phyloP scores from a whole-genome alignment of 176 grass and related monocot species.

The Avena sativa region DNA sequence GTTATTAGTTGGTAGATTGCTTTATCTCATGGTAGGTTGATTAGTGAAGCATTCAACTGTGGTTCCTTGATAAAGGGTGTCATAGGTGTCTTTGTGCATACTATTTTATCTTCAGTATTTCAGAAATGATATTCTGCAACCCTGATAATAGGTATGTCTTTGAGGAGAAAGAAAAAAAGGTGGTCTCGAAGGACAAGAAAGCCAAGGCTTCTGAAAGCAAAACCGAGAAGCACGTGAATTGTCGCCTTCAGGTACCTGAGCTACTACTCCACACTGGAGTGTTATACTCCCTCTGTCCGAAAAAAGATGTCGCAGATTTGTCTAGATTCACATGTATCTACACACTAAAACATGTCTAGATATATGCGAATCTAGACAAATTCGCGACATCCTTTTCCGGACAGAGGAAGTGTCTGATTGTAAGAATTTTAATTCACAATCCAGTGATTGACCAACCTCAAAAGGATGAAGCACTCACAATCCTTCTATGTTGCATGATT shows the following conservation, averaged over 20 bases:
- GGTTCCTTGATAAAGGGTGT: neutral
- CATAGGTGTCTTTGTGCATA: neutral
- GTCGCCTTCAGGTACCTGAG: slow-evolving; percentile 80
- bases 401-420: neutral
- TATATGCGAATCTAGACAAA: no score
- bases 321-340: no score
- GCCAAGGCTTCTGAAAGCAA: slow-evolving; percentile 63
- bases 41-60: slow-evolving; percentile 1
- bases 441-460: neutral
- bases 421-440: neutral
- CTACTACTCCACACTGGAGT: neutral
- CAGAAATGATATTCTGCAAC: neutral
- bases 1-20: slow-evolving; percentile 1
- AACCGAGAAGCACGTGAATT: slow-evolving; percentile 73
- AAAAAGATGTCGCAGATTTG: no score
- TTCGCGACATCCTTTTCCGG: no score
- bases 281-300: neutral
- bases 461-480: slow-evolving; percentile 6
- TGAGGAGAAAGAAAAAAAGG: slow-evolving; percentile 81
- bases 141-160: slow-evolving; percentile 75
- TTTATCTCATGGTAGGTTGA: neutral
- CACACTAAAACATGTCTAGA: no score
- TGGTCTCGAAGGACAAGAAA: slow-evolving; percentile 67
- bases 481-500: neutral
- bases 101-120: slow-evolving; percentile 11